Conservation (phyloP, 192 early-diverging fungal genomes). For the Coemansia sp. region DNA sequence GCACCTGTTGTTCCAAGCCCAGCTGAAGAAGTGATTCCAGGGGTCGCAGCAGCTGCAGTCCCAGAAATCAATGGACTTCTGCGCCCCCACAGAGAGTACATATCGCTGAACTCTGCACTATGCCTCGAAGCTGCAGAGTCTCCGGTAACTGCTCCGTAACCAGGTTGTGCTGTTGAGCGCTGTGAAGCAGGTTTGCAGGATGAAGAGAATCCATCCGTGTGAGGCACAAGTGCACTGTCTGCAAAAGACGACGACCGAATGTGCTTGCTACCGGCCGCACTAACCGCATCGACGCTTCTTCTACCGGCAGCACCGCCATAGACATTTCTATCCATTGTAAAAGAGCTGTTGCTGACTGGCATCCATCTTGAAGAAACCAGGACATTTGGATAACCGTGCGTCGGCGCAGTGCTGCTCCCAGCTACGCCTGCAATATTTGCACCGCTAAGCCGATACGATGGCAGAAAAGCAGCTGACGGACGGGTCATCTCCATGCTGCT, state of each 20-base stretch:
- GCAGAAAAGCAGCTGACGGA: conserved; percentile 1
- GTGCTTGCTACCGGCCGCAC: conserved; percentile 1
- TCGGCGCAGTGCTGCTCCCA: background rate
- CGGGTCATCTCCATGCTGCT: conserved; percentile 2
- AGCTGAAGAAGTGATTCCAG: background rate
- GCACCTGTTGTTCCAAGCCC: background rate
- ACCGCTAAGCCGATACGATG: conserved; percentile 7
- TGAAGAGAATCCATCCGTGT: background rate
- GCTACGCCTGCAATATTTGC: conserved; percentile 5
- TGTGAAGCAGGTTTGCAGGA: conserved; percentile 11
- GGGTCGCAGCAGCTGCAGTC: background rate
- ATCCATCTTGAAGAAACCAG: conserved; percentile 1
- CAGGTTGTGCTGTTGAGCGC: background rate
- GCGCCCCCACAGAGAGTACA: conserved; percentile 22
- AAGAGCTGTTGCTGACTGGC: background rate
- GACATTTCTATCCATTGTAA: background rate
- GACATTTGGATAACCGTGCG: background rate
- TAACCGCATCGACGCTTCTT: background rate
- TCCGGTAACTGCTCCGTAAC: background rate
- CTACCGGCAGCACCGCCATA: background rate
- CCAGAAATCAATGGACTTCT: conserved; percentile 11
- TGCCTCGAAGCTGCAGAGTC: conserved; percentile 10
- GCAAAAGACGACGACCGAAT: conserved; percentile 23
- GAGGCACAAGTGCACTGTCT: no score
- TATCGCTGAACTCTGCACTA: conserved; percentile 32